phyloP scores from a whole-genome alignment of 371 early-diverging fungal genomes.

The Dichotomocladium elegans region DNA sequence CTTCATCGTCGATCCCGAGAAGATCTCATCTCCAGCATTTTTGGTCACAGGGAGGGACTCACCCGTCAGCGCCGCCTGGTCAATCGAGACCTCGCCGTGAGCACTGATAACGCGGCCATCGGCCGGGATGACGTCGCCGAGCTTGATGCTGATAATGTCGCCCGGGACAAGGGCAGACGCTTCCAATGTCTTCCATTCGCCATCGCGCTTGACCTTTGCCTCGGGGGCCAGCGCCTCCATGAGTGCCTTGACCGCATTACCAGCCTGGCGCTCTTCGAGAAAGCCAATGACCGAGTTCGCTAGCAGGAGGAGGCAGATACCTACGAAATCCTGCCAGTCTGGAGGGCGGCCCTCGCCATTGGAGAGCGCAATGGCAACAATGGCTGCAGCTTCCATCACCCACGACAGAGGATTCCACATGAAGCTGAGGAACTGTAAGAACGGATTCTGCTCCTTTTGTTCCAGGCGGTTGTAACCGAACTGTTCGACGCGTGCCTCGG shows the following conservation, averaged over 20 bases:
- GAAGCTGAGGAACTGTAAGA: slow-evolving; percentile 84
- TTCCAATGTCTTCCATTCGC: slow-evolving; percentile 53
- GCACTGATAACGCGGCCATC: slow-evolving; percentile 60
- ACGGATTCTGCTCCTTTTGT: slow-evolving; percentile 74
- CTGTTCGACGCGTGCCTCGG: slow-evolving; percentile 56
- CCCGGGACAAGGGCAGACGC: slow-evolving; percentile 66
- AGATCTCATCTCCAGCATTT: slow-evolving; percentile 66
- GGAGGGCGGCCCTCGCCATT: slow-evolving; percentile 65
- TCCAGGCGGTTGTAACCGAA: slow-evolving; percentile 69
- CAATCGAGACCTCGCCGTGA: slow-evolving; percentile 51
- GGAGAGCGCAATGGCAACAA: slow-evolving; percentile 69
- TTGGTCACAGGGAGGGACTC: slow-evolving; percentile 75
- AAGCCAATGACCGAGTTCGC: slow-evolving; percentile 85
- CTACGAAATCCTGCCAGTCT: slow-evolving; percentile 84
- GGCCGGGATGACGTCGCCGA: slow-evolving; percentile 81
- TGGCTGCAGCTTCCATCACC: slow-evolving; percentile 77
- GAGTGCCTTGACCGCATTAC: slow-evolving; percentile 76
- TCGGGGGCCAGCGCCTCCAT: slow-evolving; percentile 73
- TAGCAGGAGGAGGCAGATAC: slow-evolving; percentile 76
- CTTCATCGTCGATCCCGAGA: slow-evolving; percentile 83
- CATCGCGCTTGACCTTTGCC: slow-evolving; percentile 64
- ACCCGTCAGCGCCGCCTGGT: slow-evolving; percentile 86
- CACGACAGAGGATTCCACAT: slow-evolving; percentile 81
- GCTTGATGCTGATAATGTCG: slow-evolving; percentile 69
- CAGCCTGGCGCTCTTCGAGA: slow-evolving; percentile 79